Conservation (phyloP, 441 rosid species). For the Adansonia madagascariensis region DNA sequence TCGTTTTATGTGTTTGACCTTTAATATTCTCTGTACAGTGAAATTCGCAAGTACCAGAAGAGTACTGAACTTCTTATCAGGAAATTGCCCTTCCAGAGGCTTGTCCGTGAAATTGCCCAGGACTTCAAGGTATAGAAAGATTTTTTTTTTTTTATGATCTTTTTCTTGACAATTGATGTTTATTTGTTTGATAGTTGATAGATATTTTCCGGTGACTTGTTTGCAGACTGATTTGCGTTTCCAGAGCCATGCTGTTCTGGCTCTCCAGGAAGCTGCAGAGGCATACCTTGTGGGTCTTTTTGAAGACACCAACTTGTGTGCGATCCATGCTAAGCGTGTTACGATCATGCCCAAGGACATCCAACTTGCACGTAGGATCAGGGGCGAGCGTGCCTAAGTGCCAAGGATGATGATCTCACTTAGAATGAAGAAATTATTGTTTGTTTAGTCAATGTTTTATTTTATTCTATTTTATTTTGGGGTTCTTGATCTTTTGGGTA, state of each 20-base stretch:
- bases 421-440: not conserved
- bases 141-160: not conserved
- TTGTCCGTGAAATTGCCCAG: constrained; percentile 75
- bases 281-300: constrained; percentile 54
- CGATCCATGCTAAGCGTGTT: constrained; percentile 55
- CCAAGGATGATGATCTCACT: not conserved
- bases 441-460: constrained; percentile 18
- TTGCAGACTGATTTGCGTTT: constrained; percentile 57
- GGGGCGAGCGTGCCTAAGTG: constrained; percentile 52
- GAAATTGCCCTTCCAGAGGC: constrained; percentile 72
- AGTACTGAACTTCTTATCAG: constrained; percentile 67
- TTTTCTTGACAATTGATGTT: not conserved
- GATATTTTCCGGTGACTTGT: not conserved
- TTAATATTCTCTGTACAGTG: constrained; percentile 34
- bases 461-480: not conserved
- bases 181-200: not conserved
- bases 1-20: not conserved
- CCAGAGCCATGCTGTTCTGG: constrained; percentile 57
- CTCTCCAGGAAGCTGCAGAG: constrained; percentile 55
- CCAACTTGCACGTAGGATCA: constrained; percentile 52
- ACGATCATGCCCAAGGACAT: constrained; percentile 57
- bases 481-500: not conserved
- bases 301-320: constrained; percentile 54
- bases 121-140: constrained; percentile 53
- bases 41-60: constrained; percentile 74